Evolutionary conservation across 169 alveolate species (phyloP).

Genomic region (Eimeria praecox): DNA sequence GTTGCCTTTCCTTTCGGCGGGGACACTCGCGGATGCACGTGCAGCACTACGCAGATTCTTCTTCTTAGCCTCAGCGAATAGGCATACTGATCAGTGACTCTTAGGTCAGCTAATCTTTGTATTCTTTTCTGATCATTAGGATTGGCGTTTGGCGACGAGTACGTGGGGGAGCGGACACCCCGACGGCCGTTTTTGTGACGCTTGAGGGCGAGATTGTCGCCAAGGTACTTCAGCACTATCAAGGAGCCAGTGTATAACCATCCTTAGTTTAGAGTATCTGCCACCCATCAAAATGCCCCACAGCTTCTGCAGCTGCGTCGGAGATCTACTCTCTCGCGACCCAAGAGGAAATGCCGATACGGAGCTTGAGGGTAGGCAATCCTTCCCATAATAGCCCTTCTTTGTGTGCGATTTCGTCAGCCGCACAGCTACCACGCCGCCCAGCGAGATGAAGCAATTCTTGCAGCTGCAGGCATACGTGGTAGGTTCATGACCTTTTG

Average conservation of each 20-base stretch:
- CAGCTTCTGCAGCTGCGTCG: neutral
- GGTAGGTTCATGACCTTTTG: neutral
- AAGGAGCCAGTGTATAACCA: neutral
- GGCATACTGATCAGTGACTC: neutral
- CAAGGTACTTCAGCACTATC: conserved; percentile 39
- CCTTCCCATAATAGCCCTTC: neutral
- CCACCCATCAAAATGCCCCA: neutral
- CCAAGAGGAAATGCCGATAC: neutral
- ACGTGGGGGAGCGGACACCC: conserved; percentile 32
- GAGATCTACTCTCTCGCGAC: neutral
- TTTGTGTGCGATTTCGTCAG: conserved; percentile 36
- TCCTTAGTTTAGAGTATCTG: neutral
- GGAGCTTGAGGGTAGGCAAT: neutral
- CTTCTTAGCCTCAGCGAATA: neutral
- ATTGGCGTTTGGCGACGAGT: conserved; percentile 70
- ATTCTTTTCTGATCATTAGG: neutral
- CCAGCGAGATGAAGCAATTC: conserved; percentile 74
- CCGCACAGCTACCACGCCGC: conserved; percentile 73
- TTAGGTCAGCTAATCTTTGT: neutral
- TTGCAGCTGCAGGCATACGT: conserved; percentile 69
- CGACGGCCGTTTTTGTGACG: conserved; percentile 52
- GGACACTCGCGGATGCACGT: neutral
- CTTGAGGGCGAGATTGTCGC: conserved; percentile 62
- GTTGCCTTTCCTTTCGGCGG: neutral
- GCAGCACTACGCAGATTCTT: neutral